These are phyloP conservation scores for Coelastrella sp. DNA, from an alignment of 139 green algal genomes.

Conservation along the genomic window DNA sequence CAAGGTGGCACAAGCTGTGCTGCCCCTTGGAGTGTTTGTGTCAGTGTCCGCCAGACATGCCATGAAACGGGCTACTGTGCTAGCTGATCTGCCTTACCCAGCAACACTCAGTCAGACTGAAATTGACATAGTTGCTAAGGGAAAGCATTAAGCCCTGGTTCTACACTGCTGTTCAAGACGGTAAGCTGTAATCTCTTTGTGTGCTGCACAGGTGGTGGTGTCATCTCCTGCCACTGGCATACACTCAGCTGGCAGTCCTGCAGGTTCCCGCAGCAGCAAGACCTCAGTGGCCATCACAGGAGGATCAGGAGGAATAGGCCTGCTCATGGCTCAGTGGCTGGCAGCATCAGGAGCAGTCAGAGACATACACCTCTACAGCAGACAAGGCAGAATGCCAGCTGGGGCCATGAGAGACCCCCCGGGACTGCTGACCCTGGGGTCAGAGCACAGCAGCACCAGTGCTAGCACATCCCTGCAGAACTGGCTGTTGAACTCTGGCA, in stretches of 20 bases:
- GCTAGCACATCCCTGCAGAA: background rate
- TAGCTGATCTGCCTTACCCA: too few species aligned
- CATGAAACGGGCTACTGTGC: too few species aligned
- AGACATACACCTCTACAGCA: constrained; percentile 37
- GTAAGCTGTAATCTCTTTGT: background rate
- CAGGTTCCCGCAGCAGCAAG: constrained; percentile 11
- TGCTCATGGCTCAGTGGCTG: constrained; percentile 70
- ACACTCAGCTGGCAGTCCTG: background rate
- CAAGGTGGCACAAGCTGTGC: too few species aligned
- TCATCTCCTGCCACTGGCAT: constrained; percentile 26
- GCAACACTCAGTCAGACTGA: too few species aligned
- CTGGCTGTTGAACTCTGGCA: constrained; percentile 9
- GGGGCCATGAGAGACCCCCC: background rate
- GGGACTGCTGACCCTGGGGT: background rate
- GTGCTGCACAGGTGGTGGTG: constrained; percentile 30
- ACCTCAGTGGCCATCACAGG: constrained; percentile 52
- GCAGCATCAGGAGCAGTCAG: constrained; percentile 37
- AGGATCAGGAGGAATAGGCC: constrained; percentile 69
- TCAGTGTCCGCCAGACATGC: too few species aligned
- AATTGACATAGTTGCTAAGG: too few species aligned
- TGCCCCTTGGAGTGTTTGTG: too few species aligned
- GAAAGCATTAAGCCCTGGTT: background rate
- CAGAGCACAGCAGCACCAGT: background rate
- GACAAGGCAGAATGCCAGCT: constrained; percentile 27
- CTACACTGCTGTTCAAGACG: too few species aligned